phyloP scores from a whole-genome alignment of 1,284 basidiomycete species.

The Inonotus hispidus region DNA sequence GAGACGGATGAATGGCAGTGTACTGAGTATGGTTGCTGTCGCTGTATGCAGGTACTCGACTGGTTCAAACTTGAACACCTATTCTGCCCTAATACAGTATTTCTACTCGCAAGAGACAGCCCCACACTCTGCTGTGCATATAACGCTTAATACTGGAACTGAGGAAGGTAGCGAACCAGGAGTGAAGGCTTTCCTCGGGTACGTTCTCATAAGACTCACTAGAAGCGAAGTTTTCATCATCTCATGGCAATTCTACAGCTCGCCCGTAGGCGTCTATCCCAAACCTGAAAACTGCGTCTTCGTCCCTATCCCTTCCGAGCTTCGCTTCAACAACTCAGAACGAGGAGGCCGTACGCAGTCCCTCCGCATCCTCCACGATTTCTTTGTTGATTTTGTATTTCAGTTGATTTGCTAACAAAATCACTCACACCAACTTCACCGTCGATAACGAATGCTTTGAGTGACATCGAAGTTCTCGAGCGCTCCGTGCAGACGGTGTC shows the following conservation, averaged over 20 bases:
- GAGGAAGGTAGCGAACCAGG: constrained; percentile 69
- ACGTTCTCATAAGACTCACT: constrained; percentile 27
- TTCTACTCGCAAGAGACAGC: constrained; percentile 93
- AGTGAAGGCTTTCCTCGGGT: constrained; percentile 88
- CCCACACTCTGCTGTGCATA: constrained; percentile 87
- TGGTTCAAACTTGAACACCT: constrained; percentile 86
- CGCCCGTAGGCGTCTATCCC: constrained; percentile 78
- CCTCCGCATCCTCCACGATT: neutral
- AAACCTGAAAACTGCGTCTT: constrained; percentile 93
- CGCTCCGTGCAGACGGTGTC: constrained; percentile 66
- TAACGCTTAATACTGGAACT: constrained; percentile 86
- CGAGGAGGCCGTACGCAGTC: constrained; percentile 74
- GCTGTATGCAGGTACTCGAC: constrained; percentile 73
- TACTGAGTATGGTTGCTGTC: constrained; percentile 13
- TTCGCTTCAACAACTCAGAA: constrained; percentile 80
- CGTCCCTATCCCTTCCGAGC: constrained; percentile 77
- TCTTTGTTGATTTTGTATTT: constrained; percentile 4
- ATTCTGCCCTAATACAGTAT: constrained; percentile 97
- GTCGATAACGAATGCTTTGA: constrained; percentile 42
- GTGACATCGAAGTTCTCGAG: constrained; percentile 68
- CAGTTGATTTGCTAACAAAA: constrained; percentile 72
- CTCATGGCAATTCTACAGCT: constrained; percentile 41
- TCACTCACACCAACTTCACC: constrained; percentile 41
- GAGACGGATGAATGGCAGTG: neutral
- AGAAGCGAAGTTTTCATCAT: constrained; percentile 1